Evolutionary conservation across 225 moss, liverwort and hornwort genomes (phyloP).

Genomic region (Thuidium tamariscinum): DNA sequence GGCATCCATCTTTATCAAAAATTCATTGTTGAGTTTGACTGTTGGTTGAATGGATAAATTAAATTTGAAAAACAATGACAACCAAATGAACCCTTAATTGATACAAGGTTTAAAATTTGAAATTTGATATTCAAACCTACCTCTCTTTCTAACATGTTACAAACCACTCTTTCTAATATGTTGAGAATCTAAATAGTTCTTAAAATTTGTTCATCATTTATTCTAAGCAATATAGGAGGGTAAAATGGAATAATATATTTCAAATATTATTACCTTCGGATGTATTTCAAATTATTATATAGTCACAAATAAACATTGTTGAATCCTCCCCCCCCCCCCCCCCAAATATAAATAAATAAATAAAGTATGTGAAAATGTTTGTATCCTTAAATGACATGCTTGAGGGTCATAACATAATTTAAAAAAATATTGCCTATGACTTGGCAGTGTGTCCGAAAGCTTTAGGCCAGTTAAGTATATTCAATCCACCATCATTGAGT

Average conservation of each 20-base stretch:
- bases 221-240: neutral
- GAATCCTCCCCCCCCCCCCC: no score
- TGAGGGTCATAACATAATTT: no score
- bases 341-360: no score
- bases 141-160: neutral
- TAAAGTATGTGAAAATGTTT: neutral
- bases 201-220: no score
- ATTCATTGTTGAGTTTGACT: neutral
- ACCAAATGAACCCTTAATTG: neutral
- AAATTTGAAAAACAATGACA: neutral
- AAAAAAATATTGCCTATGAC: no score
- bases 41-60: neutral
- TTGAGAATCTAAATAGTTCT: neutral
- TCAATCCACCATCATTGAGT: neutral
- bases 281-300: neutral
- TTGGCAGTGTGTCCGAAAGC: no score
- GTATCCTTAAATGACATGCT: neutral
- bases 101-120: neutral
- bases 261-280: neutral
- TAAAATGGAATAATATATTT: neutral
- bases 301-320: rapidly evolving
- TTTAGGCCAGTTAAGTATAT: neutral
- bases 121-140: neutral
- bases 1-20: neutral
- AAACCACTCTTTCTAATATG: neutral